phyloP scores from a whole-genome alignment of 768 basidiomycete genomes.

The Kwoniella bestiolae region DNA sequence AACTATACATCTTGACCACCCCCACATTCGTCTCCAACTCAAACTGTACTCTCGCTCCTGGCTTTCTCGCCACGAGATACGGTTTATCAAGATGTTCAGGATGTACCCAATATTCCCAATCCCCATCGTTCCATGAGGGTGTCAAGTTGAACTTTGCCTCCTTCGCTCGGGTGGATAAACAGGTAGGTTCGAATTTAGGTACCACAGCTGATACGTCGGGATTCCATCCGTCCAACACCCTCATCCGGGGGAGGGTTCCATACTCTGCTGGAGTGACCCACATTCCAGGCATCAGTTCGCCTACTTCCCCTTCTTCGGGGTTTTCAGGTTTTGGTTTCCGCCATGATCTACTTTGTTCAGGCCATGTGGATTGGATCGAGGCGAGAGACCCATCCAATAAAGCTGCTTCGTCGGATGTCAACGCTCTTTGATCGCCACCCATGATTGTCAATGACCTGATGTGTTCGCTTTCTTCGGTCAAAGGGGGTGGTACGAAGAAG shows the following conservation, averaged over 20 bases:
- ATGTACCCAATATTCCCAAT: constrained; percentile 52
- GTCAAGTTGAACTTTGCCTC: constrained; percentile 48
- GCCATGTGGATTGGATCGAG: constrained; percentile 25
- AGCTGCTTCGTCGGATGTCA: constrained; percentile 8
- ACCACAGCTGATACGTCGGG: constrained; percentile 32
- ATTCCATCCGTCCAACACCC: constrained; percentile 46
- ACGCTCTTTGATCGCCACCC: not conserved
- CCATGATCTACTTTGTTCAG: constrained; percentile 36
- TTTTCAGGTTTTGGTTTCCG: constrained; percentile 24
- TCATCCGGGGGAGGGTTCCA: constrained; percentile 42
- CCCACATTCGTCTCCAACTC: constrained; percentile 50
- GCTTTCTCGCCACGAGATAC: constrained; percentile 42
- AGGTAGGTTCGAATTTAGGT: constrained; percentile 42
- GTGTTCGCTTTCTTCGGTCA: not conserved
- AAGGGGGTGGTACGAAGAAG: constrained; percentile 25
- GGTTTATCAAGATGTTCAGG: constrained; percentile 53
- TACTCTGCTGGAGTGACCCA: constrained; percentile 38
- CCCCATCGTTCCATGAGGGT: constrained; percentile 34
- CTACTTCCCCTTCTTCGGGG: constrained; percentile 25
- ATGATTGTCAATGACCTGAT: constrained; percentile 1
- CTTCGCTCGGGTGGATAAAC: constrained; percentile 36
- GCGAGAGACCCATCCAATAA: not conserved
- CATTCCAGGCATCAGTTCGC: constrained; percentile 43
- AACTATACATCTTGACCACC: constrained; percentile 53
- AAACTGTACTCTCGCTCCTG: constrained; percentile 45